Base-by-base conservation (phyloP, 495 filamentous ascomycete species). In the Tuber calosporum region DNA sequence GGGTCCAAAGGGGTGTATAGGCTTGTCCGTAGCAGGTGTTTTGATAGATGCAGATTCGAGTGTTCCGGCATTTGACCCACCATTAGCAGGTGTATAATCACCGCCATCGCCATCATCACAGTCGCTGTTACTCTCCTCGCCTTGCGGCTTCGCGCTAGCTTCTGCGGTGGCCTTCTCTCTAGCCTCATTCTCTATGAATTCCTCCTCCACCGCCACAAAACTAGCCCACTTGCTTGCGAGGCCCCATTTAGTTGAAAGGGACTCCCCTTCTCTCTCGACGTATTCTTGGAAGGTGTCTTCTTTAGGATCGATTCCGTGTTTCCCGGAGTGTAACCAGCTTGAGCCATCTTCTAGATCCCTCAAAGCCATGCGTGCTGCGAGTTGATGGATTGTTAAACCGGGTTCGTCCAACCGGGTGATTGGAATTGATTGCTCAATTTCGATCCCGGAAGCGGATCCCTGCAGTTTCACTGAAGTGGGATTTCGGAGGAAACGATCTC, bases 201-300 rank as follows among this genome's bases (percentile, higher is more conserved):
- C n/a, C n/a, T n/a, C n/a, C n/a, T n/a, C n/a, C n/a, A n/a, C n/a
- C n/a, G n/a, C 89, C 5, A 92, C 88, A 71, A 92, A 92, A 0
- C 87, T 89, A 78, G 87, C 89, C 85, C 86, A 89, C 78, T 88
- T 90, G 1, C 89, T 86, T 13, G 85, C 87, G n/a, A 92, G 85
- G 71, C 90, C 88, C 75, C 86, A 92, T 42, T 85, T 83, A 48
- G 87, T 85, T 0, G 90, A 89, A 0, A 92, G 83, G 0, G 86
- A 80, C 11, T 91, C 87, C 9, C 85, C 89, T 81, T 92, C 90
- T 22, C 85, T 84, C 78, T 89, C 26, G n/a, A n/a, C n/a, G n/a
- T n/a, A n/a, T n/a, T n/a, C n/a, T n/a, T n/a, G n/a, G n/a, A n/a
- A n/a, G n/a, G n/a, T n/a, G n/a, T n/a, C n/a, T n/a, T n/a, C n/a